A percentile compares a stretch with the other conserved stretches of the same genome.
These are phyloP conservation scores for Cenchrus americanus DNA, from an alignment of 176 grass and related monocot species.

Conservation along the genomic window DNA sequence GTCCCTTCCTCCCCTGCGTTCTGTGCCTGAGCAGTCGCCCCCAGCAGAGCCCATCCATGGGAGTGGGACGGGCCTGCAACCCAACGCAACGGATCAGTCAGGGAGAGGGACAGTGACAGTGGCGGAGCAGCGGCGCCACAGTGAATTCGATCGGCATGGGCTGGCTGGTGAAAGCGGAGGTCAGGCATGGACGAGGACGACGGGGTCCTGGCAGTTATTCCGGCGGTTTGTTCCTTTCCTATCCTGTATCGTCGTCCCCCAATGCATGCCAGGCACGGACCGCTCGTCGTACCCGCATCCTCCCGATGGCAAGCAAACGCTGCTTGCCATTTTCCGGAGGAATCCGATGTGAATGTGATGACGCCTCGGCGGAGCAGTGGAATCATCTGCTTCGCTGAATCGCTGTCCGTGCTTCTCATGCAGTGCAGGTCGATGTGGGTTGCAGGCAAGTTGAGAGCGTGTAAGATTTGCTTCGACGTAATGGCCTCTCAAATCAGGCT, in stretches of 20 bases:
- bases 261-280: background rate
- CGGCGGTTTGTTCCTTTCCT: conserved; percentile 32
- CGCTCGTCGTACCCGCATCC: background rate
- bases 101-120: background rate
- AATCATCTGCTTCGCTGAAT: conserved; percentile 13
- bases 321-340: conserved; percentile 16
- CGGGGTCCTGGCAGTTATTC: conserved; percentile 19
- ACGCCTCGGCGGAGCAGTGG: background rate
- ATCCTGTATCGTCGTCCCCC: background rate
- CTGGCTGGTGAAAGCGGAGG: conserved; percentile 18
- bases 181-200: background rate
- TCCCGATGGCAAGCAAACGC: conserved; percentile 5
- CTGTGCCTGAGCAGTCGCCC: background rate
- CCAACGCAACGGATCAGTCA: background rate
- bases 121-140: background rate
- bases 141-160: conserved; percentile 17
- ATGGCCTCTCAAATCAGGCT: background rate
- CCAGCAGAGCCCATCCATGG: background rate
- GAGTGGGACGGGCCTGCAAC: background rate
- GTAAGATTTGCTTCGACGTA: background rate
- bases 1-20: background rate
- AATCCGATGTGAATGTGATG: conserved; percentile 41
- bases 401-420: conserved; percentile 1
- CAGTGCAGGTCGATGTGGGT: background rate
- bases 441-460: background rate